A percentile compares a stretch with the other conserved stretches of the same genome.
Conservation (phyloP, 805 yeast species). For the Saccharomyces kudriavzevii region DNA sequence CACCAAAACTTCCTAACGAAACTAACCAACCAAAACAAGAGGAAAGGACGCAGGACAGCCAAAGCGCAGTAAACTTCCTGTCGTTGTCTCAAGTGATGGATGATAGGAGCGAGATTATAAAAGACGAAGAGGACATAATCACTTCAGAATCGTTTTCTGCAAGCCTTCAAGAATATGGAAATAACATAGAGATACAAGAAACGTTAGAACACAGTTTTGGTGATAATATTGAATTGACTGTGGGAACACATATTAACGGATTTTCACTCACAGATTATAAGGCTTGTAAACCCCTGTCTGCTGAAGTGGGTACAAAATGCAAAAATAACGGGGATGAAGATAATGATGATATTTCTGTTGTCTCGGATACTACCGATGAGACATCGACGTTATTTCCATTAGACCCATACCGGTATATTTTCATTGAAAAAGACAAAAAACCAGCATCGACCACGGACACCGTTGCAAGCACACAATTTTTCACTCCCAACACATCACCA, state of each 20-base stretch:
- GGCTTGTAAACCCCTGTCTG: neutral
- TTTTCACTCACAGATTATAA: neutral
- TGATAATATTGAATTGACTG: neutral
- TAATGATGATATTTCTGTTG: neutral
- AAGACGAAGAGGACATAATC: slow-evolving; percentile 1
- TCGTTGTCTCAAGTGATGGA: slow-evolving; percentile 26
- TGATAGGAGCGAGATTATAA: slow-evolving; percentile 6
- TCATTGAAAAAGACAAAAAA: neutral
- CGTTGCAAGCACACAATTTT: neutral
- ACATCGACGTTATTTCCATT: slow-evolving; percentile 7
- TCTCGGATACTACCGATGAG: slow-evolving; percentile 13
- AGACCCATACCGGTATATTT: neutral
- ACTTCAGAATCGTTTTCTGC: neutral
- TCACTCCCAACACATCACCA: neutral
- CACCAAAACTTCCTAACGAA: slow-evolving; percentile 1
- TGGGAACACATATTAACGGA: neutral
- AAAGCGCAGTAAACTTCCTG: slow-evolving; percentile 9
- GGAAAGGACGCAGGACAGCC: neutral
- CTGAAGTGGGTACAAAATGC: neutral
- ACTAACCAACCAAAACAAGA: neutral
- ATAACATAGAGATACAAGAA: neutral
- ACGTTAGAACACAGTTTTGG: neutral
- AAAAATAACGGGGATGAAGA: neutral
- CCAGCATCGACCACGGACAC: neutral
- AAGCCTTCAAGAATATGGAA: neutral